Evolutionary conservation across 1,284 basidiomycete species (phyloP).

Genomic region (Porodaedalea pini): DNA sequence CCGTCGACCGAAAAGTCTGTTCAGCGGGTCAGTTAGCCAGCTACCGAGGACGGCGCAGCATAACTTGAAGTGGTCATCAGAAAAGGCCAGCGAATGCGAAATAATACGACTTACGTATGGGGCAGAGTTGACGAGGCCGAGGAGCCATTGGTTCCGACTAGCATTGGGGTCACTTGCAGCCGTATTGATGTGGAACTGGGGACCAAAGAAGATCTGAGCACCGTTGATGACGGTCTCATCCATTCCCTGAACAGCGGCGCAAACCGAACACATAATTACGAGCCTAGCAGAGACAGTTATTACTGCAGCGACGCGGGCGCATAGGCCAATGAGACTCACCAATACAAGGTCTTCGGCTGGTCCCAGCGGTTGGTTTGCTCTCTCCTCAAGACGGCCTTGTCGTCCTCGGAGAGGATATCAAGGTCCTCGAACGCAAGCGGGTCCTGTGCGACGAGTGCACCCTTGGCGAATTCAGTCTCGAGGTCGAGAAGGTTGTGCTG

Average conservation of each 20-base stretch:
- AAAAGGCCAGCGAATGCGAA: not conserved
- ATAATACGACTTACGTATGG: constrained; percentile 42
- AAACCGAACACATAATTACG: constrained; percentile 55
- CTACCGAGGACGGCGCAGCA: constrained; percentile 30
- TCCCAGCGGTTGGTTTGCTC: constrained; percentile 66
- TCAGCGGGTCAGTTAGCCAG: constrained; percentile 47
- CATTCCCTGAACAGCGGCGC: constrained; percentile 62
- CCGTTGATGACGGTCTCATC: constrained; percentile 70
- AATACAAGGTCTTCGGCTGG: constrained; percentile 55
- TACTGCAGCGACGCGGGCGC: not conserved
- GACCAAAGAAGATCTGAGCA: constrained; percentile 67
- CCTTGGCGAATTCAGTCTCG: constrained; percentile 50
- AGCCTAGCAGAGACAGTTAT: constrained; percentile 33
- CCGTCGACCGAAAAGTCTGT: constrained; percentile 55
- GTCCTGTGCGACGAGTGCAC: constrained; percentile 63
- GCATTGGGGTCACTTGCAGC: constrained; percentile 34
- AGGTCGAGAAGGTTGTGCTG: constrained; percentile 49
- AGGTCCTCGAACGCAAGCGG: constrained; percentile 50
- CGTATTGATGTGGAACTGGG: constrained; percentile 45
- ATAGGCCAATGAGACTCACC: constrained; percentile 28
- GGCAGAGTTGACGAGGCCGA: constrained; percentile 45
- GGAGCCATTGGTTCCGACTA: constrained; percentile 40
- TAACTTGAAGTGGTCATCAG: too few relatives aligned
- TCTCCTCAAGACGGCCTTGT: constrained; percentile 46
- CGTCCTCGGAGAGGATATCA: constrained; percentile 56